Percentiles rank a stretch among this genome's conserved stretches.
These are phyloP conservation scores for Prunella vulgaris DNA, from an alignment of 257 asterid species.

Conservation along the genomic window DNA sequence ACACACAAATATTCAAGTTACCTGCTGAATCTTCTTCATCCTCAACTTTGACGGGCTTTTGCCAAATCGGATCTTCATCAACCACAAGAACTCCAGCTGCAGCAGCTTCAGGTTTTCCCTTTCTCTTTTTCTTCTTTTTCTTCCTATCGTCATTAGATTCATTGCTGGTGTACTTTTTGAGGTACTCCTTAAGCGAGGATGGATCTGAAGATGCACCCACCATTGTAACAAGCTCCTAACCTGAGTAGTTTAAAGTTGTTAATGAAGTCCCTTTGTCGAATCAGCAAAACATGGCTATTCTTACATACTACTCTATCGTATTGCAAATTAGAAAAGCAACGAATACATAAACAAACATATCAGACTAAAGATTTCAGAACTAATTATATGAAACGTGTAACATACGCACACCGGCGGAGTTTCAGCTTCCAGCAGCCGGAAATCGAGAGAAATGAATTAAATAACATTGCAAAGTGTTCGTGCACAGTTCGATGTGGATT, in stretches of 20 bases:
- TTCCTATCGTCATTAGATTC: conserved; percentile 34
- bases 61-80: conserved; percentile 86
- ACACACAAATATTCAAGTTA: not conserved
- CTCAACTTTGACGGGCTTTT: conserved; percentile 53
- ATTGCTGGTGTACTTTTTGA: conserved; percentile 57
- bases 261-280: not conserved
- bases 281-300: not conserved
- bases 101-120: conserved; percentile 31
- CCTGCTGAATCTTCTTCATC: conserved; percentile 44
- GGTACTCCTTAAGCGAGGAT: conserved; percentile 69
- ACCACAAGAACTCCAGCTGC: conserved; percentile 52
- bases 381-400: not conserved
- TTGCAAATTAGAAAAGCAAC: not conserved
- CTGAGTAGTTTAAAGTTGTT: not conserved
- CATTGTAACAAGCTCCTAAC: conserved; percentile 26
- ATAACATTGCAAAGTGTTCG: not conserved
- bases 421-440: not conserved
- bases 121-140: conserved; percentile 49
- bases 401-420: not conserved
- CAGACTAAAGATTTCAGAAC: not conserved
- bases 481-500: not conserved
- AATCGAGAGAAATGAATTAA: not conserved
- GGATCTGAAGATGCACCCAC: conserved; percentile 32
- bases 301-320: not conserved
- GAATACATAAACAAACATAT: not conserved